Evolutionary conservation across 1,284 basidiomycete species (phyloP).

Genomic region (Heterobasidion occidentale): DNA sequence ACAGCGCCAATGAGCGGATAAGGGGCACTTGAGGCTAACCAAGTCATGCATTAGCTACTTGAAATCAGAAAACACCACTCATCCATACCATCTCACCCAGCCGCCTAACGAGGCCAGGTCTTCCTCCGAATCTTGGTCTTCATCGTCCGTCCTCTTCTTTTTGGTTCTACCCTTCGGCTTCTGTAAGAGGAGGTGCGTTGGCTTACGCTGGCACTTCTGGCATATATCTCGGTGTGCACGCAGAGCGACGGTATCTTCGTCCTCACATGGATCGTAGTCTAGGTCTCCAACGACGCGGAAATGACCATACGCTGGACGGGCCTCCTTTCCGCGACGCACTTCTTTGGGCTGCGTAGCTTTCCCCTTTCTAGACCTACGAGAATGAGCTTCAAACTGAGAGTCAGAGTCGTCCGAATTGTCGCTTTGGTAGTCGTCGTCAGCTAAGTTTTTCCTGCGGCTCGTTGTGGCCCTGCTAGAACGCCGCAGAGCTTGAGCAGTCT

Average conservation of each 20-base stretch:
- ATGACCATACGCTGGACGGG: constrained; percentile 58
- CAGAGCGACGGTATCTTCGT: constrained; percentile 47
- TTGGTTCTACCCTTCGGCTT: constrained; percentile 25
- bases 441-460: not conserved
- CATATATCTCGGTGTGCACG: constrained; percentile 55
- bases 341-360: constrained; percentile 12
- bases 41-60: not conserved
- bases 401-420: constrained; percentile 15
- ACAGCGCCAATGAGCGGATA: constrained; percentile 77
- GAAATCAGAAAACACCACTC: not conserved
- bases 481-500: not conserved
- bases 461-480: constrained; percentile 7
- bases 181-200: constrained; percentile 47
- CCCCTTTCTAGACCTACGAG: constrained; percentile 1
- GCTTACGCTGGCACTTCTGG: constrained; percentile 59
- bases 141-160: constrained; percentile 38
- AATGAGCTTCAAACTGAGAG: constrained; percentile 11
- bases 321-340: constrained; percentile 28
- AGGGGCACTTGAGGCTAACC: constrained; percentile 65
- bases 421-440: constrained; percentile 7
- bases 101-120: constrained; percentile 56
- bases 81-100: constrained; percentile 76
- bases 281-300: constrained; percentile 53
- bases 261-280: constrained; percentile 47
- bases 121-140: constrained; percentile 52